These are phyloP conservation scores for Coniosporium apollinis DNA, from an alignment of 495 filamentous ascomycete genomes.

Conservation along the genomic window DNA sequence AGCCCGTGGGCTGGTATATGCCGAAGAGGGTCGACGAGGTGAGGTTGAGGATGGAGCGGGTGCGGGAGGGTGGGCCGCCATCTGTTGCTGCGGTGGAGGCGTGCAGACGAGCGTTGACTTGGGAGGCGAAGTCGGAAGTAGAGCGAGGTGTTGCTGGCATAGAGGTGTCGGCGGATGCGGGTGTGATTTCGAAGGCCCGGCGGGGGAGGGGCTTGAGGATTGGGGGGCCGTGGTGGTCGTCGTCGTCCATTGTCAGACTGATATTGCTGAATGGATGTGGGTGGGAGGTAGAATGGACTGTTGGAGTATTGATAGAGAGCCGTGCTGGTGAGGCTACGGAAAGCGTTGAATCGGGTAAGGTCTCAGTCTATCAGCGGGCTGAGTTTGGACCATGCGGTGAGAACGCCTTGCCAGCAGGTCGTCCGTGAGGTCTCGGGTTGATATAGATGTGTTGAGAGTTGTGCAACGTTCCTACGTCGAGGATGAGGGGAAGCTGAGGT, in stretches of 20 bases:
- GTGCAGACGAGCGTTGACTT: slow-evolving; percentile 20
- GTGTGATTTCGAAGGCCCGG: slow-evolving; percentile 9
- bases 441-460: no score
- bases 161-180: slow-evolving; percentile 31
- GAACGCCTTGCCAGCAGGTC: no score
- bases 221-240: slow-evolving; percentile 4
- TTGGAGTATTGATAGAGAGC: no score
- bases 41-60: slow-evolving; percentile 68
- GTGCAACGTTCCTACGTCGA: no score
- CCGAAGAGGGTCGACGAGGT: slow-evolving; percentile 79
- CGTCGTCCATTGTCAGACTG: slow-evolving; percentile 6
- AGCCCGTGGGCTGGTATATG: slow-evolving; percentile 62
- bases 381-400: no score
- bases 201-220: slow-evolving; percentile 8
- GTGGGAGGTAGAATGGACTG: no score
- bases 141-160: slow-evolving; percentile 31
- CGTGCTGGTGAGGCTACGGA: no score
- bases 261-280: slow-evolving; percentile 1
- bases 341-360: no score
- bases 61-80: slow-evolving; percentile 28
- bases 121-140: no score
- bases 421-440: no score
- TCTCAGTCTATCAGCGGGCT: no score
- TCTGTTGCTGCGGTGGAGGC: slow-evolving; percentile 22
- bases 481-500: no score